Evolutionary conservation across 2,329 filamentous ascomycete genomes (phyloP), one percentile per base, ranked within the genome.

Genomic region (Aspergillus eucalypticola): DNA sequence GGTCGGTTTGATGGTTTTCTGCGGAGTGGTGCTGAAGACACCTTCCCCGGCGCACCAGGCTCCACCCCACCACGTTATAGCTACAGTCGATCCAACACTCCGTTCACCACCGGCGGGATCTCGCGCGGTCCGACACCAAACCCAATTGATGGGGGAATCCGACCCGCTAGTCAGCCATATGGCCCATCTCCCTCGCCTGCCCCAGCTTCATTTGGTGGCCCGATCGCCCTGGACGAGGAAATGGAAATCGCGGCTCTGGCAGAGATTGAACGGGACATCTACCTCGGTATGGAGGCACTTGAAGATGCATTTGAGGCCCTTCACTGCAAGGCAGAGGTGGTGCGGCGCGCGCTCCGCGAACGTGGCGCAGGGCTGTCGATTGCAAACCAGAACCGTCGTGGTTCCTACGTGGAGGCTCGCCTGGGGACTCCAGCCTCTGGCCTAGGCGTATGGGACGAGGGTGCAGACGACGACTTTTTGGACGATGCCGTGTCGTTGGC

Each of bases 1-100:
- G 94, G 94, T 27, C 90, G 94, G 27, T 98, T 98, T 69, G 93
- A 97, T 71, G 94, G 94, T 3, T 98, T 98, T 77, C 83, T 97
- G 19, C 96, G 94, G 87, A 96, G 92, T 48, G 94, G 94, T 21
- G 92, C 91, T 6, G 93, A 97, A 65, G 81, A 84, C 50, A 50
- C 71, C 8, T 69, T 77, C 5, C 63, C 67, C 7, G 60, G 66
- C 44, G 60, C 67, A 7, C 59, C 64, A 44, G 58, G 66, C 48
- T 56, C 69, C 15, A 68, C 67, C 13, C 64, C 72, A 13, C 60
- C 69, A 8, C 70, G 75, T 27, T 71, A 70, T 59, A 67, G 52
- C 38, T 66, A 83, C 85, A 74, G 71, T 54, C 72, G 74, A 29
- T 73, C 73, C 21, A 71, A 67, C 41, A 73, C 71, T 8, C 71